Percentiles rank a stretch among this genome's conserved stretches.
phyloP scores from a whole-genome alignment of 176 grass and related monocot species.

The Elaeis guineensis region DNA sequence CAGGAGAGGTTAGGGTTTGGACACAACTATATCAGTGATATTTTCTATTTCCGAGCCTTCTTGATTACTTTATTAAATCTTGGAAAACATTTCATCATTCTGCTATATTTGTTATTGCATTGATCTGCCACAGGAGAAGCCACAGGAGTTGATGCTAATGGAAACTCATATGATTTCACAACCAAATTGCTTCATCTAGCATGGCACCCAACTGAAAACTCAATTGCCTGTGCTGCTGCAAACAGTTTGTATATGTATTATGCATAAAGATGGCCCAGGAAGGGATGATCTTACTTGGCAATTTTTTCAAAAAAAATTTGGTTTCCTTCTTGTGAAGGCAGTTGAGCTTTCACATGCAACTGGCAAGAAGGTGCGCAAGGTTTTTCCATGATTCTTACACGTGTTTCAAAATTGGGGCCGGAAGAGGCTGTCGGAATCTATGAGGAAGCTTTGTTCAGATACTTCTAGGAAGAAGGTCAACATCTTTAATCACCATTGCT shows the following conservation, averaged over 20 bases:
- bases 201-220: conserved; percentile 88
- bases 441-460: conserved; percentile 16
- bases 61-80: no score
- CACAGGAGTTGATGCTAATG: conserved; percentile 42
- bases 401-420: not conserved
- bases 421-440: not conserved
- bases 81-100: no score
- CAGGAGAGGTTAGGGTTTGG: conserved; percentile 9
- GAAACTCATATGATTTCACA: conserved; percentile 54
- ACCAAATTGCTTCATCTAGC: conserved; percentile 87
- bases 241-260: conserved; percentile 99
- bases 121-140: conserved; percentile 52
- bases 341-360: conserved; percentile 5
- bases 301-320: conserved; percentile 7
- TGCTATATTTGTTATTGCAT: not conserved
- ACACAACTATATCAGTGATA: not conserved
- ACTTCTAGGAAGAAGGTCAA: conserved; percentile 54
- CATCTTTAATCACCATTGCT: conserved; percentile 35
- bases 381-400: not conserved
- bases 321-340: not conserved
- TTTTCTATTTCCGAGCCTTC: no score
- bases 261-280: conserved; percentile 33
- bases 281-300: conserved; percentile 3
- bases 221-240: conserved; percentile 73
- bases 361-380: not conserved